A percentile compares a stretch with the other conserved stretches of the same genome.
Conservation (phyloP, 1,284 basidiomycete species). For the Paramarasmius palmivorus region DNA sequence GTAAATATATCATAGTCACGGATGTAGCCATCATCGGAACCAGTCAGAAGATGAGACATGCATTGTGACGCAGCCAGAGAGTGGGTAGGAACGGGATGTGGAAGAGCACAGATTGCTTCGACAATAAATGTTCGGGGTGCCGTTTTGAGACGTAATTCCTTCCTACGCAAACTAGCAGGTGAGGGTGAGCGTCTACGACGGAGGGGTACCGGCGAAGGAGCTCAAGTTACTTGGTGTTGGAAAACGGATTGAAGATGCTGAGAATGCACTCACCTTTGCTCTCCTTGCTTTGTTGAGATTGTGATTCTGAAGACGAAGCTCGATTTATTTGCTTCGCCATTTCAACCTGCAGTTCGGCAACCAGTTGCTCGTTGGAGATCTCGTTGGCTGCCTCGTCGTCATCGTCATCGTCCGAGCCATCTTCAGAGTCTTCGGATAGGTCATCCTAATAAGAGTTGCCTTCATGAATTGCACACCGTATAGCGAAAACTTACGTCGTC, state of each 20-base stretch:
- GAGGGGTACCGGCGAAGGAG: conserved; percentile 26
- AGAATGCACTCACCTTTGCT: conserved; percentile 18
- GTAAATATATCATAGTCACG: conserved; percentile 92
- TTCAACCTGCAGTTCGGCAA: conserved; percentile 11
- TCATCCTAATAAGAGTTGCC: conserved; percentile 39
- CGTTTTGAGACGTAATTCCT: conserved; percentile 33
- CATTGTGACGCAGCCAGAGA: conserved; percentile 85
- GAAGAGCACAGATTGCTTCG: conserved; percentile 92
- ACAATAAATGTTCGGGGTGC: conserved; percentile 74
- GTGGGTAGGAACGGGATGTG: conserved; percentile 87
- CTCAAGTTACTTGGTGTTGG: conserved; percentile 13
- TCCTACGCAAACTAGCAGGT: conserved; percentile 58
- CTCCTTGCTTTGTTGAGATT: conserved; percentile 20
- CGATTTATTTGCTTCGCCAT: not conserved
- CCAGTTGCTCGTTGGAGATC: conserved; percentile 14
- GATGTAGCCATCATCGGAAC: conserved; percentile 92
- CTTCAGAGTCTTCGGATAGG: conserved; percentile 54
- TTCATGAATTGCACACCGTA: conserved; percentile 2
- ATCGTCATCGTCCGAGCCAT: conserved; percentile 54
- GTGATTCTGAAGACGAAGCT: conserved; percentile 9
- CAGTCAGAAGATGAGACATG: conserved; percentile 87
- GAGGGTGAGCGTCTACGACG: conserved; percentile 57
- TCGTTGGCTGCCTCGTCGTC: conserved; percentile 32
- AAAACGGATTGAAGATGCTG: conserved; percentile 1
- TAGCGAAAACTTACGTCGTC: conserved; percentile 51